phyloP scores from a whole-genome alignment of 2,329 filamentous ascomycete genomes.

The Aureobasidium musti region DNA sequence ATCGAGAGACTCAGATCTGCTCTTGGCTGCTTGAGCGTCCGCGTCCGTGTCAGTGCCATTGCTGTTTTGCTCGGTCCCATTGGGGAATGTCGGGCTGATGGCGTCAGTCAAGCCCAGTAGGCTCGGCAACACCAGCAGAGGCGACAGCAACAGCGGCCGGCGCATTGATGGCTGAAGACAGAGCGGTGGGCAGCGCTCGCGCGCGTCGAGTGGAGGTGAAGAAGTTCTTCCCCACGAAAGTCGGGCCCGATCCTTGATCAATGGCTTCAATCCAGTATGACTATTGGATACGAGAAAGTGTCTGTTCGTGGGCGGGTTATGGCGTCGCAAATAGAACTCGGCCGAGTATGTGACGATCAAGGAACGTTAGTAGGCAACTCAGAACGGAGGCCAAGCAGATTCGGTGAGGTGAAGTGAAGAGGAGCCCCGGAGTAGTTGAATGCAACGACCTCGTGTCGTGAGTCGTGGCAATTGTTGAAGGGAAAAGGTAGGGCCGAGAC shows the following conservation, averaged over 20 bases:
- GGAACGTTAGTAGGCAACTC: background rate
- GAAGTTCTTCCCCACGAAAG: background rate
- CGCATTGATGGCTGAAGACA: background rate
- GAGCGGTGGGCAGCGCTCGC: slow-evolving; percentile 7
- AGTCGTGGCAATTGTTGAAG: background rate
- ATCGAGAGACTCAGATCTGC: background rate
- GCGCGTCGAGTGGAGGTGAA: slow-evolving; percentile 6
- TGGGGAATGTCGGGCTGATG: background rate
- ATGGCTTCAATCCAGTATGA: background rate
- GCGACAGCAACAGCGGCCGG: slow-evolving; percentile 1
- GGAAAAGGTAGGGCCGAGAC: slow-evolving; percentile 16
- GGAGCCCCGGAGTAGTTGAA: background rate
- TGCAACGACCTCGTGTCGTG: background rate
- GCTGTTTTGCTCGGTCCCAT: background rate
- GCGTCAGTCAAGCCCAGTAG: slow-evolving; percentile 7
- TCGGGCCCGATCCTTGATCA: background rate
- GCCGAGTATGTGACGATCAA: background rate
- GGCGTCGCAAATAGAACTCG: background rate
- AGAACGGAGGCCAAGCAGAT: background rate
- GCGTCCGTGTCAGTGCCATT: background rate
- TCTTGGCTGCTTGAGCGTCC: background rate
- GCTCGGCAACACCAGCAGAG: slow-evolving; percentile 9
- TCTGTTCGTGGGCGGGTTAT: background rate
- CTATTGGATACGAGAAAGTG: background rate
- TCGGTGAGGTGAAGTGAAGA: background rate